Evolutionary conservation across 495 filamentous ascomycete species (phyloP).

Genomic region (Penicillium antarcticum): DNA sequence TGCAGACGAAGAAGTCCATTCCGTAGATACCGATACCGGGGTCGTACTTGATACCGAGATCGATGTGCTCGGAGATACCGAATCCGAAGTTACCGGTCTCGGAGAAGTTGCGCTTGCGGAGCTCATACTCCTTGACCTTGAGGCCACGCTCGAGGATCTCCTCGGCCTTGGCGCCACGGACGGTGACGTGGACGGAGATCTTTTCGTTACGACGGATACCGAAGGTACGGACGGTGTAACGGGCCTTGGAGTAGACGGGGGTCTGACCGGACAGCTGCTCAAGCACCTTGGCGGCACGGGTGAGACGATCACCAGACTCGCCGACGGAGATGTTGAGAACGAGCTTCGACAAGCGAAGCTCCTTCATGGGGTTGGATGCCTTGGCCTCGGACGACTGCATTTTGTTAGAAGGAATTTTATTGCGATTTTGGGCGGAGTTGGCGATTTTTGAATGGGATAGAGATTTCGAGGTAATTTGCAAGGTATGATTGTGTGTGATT

Average conservation of each 20-base stretch:
- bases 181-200: slow-evolving; percentile 98
- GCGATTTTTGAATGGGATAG: not conserved
- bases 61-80: slow-evolving; percentile 99
- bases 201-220: slow-evolving; percentile 99
- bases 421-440: not conserved
- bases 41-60: slow-evolving; percentile 99
- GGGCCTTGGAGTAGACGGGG: slow-evolving; percentile 99
- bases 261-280: slow-evolving; percentile 99
- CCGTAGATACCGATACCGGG: slow-evolving; percentile 99
- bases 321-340: slow-evolving; percentile 99
- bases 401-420: slow-evolving; percentile 20
- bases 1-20: slow-evolving; percentile 99
- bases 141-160: slow-evolving; percentile 99
- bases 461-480: slow-evolving; percentile 1
- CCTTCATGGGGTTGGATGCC: slow-evolving; percentile 95
- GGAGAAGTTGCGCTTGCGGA: slow-evolving; percentile 98
- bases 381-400: slow-evolving; percentile 68
- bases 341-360: slow-evolving; percentile 99
- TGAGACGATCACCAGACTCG: slow-evolving; percentile 99
- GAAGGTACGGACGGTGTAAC: slow-evolving; percentile 99
- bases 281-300: slow-evolving; percentile 98
- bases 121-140: slow-evolving; percentile 99
- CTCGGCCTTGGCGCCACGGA: slow-evolving; percentile 99
- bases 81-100: slow-evolving; percentile 99
- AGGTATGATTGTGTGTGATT: not conserved